Conservation (phyloP, 495 filamentous ascomycete genomes). For the Hypoxylon lienhwacheense region DNA sequence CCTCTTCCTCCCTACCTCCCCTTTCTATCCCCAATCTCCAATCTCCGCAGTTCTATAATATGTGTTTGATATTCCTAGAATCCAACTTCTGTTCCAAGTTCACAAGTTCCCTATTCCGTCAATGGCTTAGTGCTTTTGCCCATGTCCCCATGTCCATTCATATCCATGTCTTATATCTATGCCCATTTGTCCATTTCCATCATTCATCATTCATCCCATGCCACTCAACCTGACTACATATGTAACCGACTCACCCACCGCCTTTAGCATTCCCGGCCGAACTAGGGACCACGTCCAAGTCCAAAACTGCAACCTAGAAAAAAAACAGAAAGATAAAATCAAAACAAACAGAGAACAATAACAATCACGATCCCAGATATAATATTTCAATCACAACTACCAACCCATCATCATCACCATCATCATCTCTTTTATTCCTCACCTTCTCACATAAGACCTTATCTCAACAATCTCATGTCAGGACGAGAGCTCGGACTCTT, state of each 20-base stretch:
- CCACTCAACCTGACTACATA: no score
- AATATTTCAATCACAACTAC: no score
- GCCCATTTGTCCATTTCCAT: no score
- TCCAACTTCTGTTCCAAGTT: slow-evolving; percentile 17
- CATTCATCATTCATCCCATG: no score
- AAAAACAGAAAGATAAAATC: neutral
- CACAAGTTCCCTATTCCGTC: no score
- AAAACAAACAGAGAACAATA: slow-evolving; percentile 1
- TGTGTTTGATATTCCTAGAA: neutral
- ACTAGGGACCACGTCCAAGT: slow-evolving; percentile 19
- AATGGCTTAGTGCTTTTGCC: no score
- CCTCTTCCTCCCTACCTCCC: neutral
- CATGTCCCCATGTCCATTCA: no score
- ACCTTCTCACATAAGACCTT: slow-evolving; percentile 1
- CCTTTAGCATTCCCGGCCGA: slow-evolving; percentile 25
- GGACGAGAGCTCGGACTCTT: slow-evolving; percentile 29
- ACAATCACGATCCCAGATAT: no score
- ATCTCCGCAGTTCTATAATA: slow-evolving; percentile 6
- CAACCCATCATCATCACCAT: neutral
- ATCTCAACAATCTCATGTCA: slow-evolving; percentile 18
- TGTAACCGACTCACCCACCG: slow-evolving; percentile 23
- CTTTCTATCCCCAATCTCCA: neutral
- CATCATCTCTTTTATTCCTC: neutral
- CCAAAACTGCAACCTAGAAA: no score
- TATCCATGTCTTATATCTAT: no score